These are phyloP conservation scores for Chenopodium album DNA, from an alignment of 148 eudicot genomes.

Conservation along the genomic window DNA sequence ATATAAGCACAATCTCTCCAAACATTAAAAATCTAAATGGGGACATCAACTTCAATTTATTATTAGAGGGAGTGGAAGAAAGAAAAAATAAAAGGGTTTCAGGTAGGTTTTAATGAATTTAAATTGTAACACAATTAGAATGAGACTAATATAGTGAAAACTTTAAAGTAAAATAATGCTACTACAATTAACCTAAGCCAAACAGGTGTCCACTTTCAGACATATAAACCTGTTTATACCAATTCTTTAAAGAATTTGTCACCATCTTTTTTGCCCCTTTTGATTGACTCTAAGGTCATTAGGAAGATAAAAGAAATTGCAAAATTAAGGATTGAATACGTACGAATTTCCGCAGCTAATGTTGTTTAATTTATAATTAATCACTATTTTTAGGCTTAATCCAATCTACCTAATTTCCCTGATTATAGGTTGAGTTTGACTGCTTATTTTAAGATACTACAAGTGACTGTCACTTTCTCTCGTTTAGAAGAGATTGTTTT, in stretches of 20 bases:
- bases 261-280: neutral
- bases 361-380: neutral
- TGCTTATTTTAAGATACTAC: neutral
- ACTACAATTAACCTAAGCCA: neutral
- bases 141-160: neutral
- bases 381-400: neutral
- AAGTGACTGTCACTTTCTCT: neutral
- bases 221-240: neutral
- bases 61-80: neutral
- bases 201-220: neutral
- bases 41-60: neutral
- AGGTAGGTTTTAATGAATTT: neutral
- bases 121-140: neutral
- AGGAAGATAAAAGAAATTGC: neutral
- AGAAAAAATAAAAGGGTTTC: neutral
- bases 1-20: neutral
- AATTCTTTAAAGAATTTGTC: neutral
- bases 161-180: neutral
- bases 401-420: neutral
- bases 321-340: neutral
- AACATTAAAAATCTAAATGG: neutral
- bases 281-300: constrained; percentile 8
- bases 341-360: neutral
- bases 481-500: too few species aligned
- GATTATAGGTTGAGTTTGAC: neutral